phyloP scores from a whole-genome alignment of 2,329 filamentous ascomycete species.

The Diaporthe vexans region DNA sequence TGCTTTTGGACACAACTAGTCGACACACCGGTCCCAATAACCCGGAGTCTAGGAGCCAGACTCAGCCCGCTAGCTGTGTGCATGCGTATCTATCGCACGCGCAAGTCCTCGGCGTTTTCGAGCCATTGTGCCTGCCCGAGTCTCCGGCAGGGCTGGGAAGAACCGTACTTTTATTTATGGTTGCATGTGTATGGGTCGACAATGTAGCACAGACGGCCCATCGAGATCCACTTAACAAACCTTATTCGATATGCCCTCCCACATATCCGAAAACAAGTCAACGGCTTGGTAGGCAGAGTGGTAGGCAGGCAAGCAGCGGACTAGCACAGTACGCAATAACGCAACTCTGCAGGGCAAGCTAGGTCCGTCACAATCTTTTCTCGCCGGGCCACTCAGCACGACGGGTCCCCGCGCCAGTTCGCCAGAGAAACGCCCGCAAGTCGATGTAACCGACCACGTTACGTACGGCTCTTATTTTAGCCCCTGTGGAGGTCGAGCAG shows the following conservation, averaged over 20 bases:
- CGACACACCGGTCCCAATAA: neutral
- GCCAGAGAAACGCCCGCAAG: neutral
- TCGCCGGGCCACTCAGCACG: neutral
- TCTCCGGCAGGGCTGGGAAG: conserved; percentile 22
- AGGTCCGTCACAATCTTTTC: neutral
- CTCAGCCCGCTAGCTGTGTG: neutral
- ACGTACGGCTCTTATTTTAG: neutral
- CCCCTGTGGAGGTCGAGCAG: neutral
- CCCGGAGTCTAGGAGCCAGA: neutral
- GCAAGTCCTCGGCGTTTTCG: neutral
- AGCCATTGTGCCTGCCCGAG: conserved; percentile 17
- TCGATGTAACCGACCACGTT: neutral
- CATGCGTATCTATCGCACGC: neutral
- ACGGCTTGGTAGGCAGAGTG: neutral
- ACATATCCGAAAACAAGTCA: neutral
- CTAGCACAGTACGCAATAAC: conserved; percentile 1
- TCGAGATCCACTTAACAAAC: conserved; percentile 20
- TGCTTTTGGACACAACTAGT: neutral
- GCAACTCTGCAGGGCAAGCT: neutral
- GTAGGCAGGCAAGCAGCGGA: neutral
- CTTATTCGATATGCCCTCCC: neutral
- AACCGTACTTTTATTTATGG: neutral
- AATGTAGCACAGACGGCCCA: neutral
- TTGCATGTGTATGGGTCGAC: neutral
- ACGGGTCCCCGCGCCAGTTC: neutral